These are phyloP conservation scores for Tuber calosporum DNA, from an alignment of 495 filamentous ascomycete species.

Conservation along the genomic window DNA sequence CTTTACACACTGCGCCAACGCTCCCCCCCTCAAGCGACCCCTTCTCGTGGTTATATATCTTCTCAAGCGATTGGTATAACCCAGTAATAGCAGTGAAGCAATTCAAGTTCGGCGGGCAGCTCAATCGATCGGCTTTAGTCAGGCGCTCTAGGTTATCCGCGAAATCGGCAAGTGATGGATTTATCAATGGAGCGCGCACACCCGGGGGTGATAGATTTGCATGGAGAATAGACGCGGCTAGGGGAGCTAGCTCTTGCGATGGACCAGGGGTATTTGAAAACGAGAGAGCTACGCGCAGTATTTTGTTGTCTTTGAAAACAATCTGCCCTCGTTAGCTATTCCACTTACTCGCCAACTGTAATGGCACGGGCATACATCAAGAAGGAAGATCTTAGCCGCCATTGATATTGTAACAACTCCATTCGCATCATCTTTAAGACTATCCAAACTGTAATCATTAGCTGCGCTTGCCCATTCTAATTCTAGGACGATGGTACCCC, in stretches of 20 bases:
- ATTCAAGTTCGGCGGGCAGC: constrained; percentile 62
- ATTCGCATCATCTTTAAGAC: constrained; percentile 54
- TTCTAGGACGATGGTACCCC: constrained; percentile 42
- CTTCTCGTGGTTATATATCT: constrained; percentile 60
- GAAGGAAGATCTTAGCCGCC: constrained; percentile 36
- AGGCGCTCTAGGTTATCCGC: constrained; percentile 73
- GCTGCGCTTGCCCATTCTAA: background rate
- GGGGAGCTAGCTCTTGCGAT: constrained; percentile 33
- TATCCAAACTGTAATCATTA: constrained; percentile 51
- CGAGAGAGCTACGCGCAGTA: constrained; percentile 40
- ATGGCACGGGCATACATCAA: constrained; percentile 17
- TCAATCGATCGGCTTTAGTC: constrained; percentile 70
- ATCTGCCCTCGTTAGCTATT: constrained; percentile 29
- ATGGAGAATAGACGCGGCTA: constrained; percentile 47
- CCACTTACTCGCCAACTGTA: constrained; percentile 19
- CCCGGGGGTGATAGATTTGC: constrained; percentile 47
- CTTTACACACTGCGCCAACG: constrained; percentile 55
- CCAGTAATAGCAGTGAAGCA: constrained; percentile 85
- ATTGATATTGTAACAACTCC: constrained; percentile 42
- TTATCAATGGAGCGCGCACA: constrained; percentile 51
- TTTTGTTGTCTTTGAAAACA: constrained; percentile 35
- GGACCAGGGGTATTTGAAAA: constrained; percentile 37
- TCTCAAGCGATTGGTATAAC: constrained; percentile 59
- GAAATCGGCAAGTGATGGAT: constrained; percentile 58
- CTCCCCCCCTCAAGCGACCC: constrained; percentile 50